These are phyloP conservation scores for Lichtheimia hyalospora DNA, from an alignment of 371 early-diverging fungal species.

Conservation along the genomic window DNA sequence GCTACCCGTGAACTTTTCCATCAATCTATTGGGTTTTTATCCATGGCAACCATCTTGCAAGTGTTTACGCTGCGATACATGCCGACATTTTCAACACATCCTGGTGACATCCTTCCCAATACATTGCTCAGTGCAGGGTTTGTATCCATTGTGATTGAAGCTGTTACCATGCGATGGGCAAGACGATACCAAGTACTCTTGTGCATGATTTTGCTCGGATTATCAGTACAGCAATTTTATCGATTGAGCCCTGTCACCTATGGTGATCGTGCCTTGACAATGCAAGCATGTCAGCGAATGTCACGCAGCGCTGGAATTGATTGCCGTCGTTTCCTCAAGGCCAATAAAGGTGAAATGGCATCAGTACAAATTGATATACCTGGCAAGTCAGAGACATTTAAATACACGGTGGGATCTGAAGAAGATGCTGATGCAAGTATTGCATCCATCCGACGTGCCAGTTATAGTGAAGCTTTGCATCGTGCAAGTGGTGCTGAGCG, in stretches of 20 bases:
- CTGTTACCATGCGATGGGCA: slow-evolving; percentile 17
- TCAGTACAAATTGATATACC: slow-evolving; percentile 21
- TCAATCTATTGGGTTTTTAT: slow-evolving; percentile 24
- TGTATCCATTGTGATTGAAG: slow-evolving; percentile 21
- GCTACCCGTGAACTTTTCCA: slow-evolving; percentile 19
- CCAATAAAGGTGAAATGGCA: background rate
- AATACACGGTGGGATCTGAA: slow-evolving; percentile 30
- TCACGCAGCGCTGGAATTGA: background rate
- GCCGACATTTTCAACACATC: slow-evolving; percentile 5
- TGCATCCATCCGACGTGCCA: slow-evolving; percentile 14
- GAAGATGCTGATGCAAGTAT: slow-evolving; percentile 20
- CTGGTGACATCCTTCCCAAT: slow-evolving; percentile 31
- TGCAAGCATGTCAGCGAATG: no score
- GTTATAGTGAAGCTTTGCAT: slow-evolving; percentile 15
- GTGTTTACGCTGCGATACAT: slow-evolving; percentile 12
- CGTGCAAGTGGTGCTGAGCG: slow-evolving; percentile 17
- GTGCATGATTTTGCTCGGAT: no score
- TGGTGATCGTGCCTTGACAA: background rate
- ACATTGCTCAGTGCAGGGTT: slow-evolving; percentile 22
- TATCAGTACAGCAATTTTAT: background rate
- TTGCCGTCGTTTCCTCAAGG: background rate
- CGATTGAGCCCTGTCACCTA: background rate
- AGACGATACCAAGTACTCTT: background rate
- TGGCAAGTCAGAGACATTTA: slow-evolving; percentile 18
- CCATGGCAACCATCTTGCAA: slow-evolving; percentile 16